A percentile compares a stretch with the other conserved stretches of the same genome.
Evolutionary conservation across 192 early-diverging fungal genomes (phyloP).

Genomic region (Podochytrium sp.): DNA sequence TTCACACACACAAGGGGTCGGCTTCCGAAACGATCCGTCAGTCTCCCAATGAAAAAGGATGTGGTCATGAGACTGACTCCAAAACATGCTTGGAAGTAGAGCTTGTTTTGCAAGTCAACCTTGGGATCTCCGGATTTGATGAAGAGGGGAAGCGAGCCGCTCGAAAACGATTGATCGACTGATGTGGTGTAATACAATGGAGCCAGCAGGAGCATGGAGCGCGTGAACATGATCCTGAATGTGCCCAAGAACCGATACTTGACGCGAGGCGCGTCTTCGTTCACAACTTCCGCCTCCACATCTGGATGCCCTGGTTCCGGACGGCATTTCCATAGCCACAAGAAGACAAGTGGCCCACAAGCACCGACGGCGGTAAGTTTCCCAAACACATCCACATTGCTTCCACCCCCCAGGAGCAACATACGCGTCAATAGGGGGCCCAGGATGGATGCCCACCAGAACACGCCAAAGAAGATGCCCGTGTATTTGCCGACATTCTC

Average conservation of each 20-base stretch:
- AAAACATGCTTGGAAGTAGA: conserved; percentile 25
- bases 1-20: conserved; percentile 16
- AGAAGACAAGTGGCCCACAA: conserved; percentile 8
- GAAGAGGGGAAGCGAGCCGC: conserved; percentile 28
- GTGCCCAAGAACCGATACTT: conserved; percentile 30
- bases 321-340: conserved; percentile 6
- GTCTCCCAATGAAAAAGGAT: conserved; percentile 27
- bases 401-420: not conserved
- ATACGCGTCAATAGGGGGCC: conserved; percentile 19
- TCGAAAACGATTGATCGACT: conserved; percentile 33
- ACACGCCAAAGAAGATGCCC: conserved; percentile 33
- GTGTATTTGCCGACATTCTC: conserved; percentile 28
- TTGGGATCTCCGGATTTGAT: conserved; percentile 17
- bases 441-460: conserved; percentile 25
- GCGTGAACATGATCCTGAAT: conserved; percentile 16
- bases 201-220: conserved; percentile 25
- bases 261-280: not conserved
- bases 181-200: conserved; percentile 30
- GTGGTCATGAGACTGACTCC: conserved; percentile 30
- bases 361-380: conserved; percentile 17
- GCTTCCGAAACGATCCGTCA: conserved; percentile 26
- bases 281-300: not conserved
- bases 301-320: conserved; percentile 29
- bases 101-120: conserved; percentile 5
- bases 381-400: not conserved